Evolutionary conservation across 768 basidiomycete genomes (phyloP), one percentile per base, ranked within the genome.

Genomic region (Chalciporus sphaerocephalus): DNA sequence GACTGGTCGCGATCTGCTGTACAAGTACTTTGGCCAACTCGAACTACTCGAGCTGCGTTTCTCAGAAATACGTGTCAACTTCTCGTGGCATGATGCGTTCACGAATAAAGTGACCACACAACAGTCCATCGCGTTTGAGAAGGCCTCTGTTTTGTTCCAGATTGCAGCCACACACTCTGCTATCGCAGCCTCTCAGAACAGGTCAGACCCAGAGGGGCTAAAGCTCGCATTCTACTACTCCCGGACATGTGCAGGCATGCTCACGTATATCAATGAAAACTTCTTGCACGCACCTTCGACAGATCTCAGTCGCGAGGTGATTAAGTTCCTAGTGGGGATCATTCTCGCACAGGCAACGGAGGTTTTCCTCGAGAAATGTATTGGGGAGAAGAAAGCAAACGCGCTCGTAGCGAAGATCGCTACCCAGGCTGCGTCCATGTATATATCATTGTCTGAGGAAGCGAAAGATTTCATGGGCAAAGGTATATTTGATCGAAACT

Each of bases 11-110:
- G 95, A 98, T 70, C 75, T 98, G 17, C 75, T 99, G 35, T 97
- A 95, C 85, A 97, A 96, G 70, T 99, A 99, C 72, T 99, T 98
- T 71, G 95, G 96, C 27, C 96, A 99, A 66, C 83, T 99, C 35
- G 96, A 99, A 60, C 80, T 98, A 5, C 82, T 99, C 32, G 96
- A 99, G 63, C 78, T 99, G 42, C 83, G 96, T 28, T 99, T 99
- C 71, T 82, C 95, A 8, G 95, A 98, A 65, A 92, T 98, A 52
- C 81, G 90, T 55, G 93, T 97, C 67, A 87, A 88, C 52, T 99
- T 98, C 60, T 85, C 92, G 0, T 99, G 96, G 93, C 78, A 85
- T 51, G 96, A 99, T 69, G 95, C 96, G 16, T 98, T 98, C 71
- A 97, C 92, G 47, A 77, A 76, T 70, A 98, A 98, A 68, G 74